Percentiles rank a stretch among this genome's conserved stretches.
Evolutionary conservation across 257 asterid species (phyloP).

Genomic region (Gentiana straminea): DNA sequence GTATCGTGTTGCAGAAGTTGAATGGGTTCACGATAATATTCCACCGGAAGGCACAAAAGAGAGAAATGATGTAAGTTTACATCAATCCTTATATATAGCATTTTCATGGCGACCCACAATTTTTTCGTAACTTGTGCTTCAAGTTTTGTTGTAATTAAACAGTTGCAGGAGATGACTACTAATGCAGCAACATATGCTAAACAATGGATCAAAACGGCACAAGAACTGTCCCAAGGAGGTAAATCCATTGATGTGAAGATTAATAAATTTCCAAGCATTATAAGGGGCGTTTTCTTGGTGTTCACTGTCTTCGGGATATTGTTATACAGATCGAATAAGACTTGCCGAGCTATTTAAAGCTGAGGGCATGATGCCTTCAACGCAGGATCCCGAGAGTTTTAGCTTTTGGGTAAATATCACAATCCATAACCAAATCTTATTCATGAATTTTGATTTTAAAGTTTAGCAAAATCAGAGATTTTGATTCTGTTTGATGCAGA

Average conservation of each 20-base stretch:
- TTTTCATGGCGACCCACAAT: background rate
- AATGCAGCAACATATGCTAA: slow-evolving; percentile 59
- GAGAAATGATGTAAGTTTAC: slow-evolving; percentile 57
- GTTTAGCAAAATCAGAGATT: background rate
- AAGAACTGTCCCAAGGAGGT: slow-evolving; percentile 83
- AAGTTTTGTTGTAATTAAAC: slow-evolving; percentile 9
- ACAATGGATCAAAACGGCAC: slow-evolving; percentile 73
- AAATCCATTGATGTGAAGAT: slow-evolving; percentile 1
- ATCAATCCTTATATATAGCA: background rate
- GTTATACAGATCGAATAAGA: slow-evolving; percentile 55
- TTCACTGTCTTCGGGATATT: slow-evolving; percentile 3
- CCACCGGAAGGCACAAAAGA: slow-evolving; percentile 63
- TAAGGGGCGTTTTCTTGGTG: background rate
- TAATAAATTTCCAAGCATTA: background rate
- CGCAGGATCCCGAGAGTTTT: slow-evolving; percentile 75
- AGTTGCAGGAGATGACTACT: slow-evolving; percentile 66
- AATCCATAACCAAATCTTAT: slow-evolving; percentile 8
- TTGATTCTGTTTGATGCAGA: slow-evolving; percentile 43
- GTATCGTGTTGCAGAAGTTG: slow-evolving; percentile 92
- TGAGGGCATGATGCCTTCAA: slow-evolving; percentile 77
- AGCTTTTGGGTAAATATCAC: slow-evolving; percentile 81
- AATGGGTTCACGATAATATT: slow-evolving; percentile 63
- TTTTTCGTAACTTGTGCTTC: slow-evolving; percentile 11
- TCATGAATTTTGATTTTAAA: slow-evolving; percentile 1
- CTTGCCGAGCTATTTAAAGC: slow-evolving; percentile 81